Evolutionary conservation across 2,329 filamentous ascomycete genomes (phyloP).

Genomic region (Diaporthe sp.): DNA sequence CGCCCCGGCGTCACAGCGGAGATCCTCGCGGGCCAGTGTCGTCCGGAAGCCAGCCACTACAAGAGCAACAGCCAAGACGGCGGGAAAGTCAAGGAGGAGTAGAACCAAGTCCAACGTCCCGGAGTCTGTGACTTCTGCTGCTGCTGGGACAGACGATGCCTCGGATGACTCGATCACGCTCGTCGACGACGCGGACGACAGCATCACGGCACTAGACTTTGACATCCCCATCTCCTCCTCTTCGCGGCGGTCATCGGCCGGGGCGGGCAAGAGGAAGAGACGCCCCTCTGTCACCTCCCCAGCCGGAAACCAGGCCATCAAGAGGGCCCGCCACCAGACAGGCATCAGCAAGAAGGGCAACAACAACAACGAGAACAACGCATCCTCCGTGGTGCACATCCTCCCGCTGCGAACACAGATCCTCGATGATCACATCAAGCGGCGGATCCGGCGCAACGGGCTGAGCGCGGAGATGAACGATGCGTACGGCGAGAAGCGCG

Average conservation of each 20-base stretch:
- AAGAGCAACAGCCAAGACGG: neutral
- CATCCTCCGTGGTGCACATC: constrained; percentile 57
- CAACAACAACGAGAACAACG: constrained; percentile 45
- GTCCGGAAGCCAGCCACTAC: neutral
- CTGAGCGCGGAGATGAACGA: constrained; percentile 71
- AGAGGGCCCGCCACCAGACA: neutral
- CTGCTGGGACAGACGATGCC: neutral
- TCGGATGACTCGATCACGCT: neutral
- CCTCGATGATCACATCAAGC: constrained; percentile 69
- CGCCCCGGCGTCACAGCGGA: neutral
- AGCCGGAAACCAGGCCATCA: neutral
- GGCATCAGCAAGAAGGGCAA: neutral
- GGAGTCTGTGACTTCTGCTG: neutral
- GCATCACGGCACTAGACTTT: constrained; percentile 26
- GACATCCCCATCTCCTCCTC: constrained; percentile 9
- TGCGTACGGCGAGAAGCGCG: constrained; percentile 62
- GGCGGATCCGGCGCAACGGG: constrained; percentile 68
- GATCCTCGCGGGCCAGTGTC: neutral
- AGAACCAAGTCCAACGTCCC: neutral
- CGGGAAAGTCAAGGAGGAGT: neutral
- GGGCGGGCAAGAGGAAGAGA: constrained; percentile 36
- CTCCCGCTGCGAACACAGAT: constrained; percentile 65
- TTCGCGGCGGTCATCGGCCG: neutral
- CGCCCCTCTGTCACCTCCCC: neutral
- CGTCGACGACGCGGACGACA: constrained; percentile 3